Conservation (phyloP, 2,329 filamentous ascomycete genomes). For the Coniochaeta ligniaria region DNA sequence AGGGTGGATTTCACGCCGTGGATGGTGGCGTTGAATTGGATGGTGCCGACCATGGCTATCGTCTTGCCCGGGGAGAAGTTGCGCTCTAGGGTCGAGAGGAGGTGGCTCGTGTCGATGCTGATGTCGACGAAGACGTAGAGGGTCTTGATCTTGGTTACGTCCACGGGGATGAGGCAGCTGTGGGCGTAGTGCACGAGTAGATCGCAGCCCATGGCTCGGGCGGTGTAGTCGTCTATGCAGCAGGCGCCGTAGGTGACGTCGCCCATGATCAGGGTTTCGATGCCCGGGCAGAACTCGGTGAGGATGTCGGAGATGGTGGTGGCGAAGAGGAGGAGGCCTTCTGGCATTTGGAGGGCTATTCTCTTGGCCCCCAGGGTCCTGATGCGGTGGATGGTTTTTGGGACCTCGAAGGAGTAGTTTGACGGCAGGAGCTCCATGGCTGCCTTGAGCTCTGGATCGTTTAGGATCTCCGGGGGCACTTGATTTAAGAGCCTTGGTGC, state of each 20-base stretch:
- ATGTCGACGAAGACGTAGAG: slow-evolving; percentile 98
- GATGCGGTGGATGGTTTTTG: slow-evolving; percentile 95
- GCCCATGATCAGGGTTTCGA: slow-evolving; percentile 95
- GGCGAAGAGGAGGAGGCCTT: slow-evolving; percentile 89
- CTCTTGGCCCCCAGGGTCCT: slow-evolving; percentile 70
- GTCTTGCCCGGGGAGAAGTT: slow-evolving; percentile 84
- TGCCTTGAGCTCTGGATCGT: slow-evolving; percentile 78
- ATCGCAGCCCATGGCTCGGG: slow-evolving; percentile 87
- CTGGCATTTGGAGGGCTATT: slow-evolving; percentile 94
- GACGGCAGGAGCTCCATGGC: slow-evolving; percentile 79
- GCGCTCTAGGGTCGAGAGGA: slow-evolving; percentile 77
- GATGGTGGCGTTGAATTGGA: slow-evolving; percentile 97
- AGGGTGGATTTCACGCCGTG: slow-evolving; percentile 75
- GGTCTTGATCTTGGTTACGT: slow-evolving; percentile 94
- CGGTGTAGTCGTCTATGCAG: slow-evolving; percentile 98
- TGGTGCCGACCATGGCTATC: slow-evolving; percentile 90
- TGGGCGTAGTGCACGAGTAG: slow-evolving; percentile 95
- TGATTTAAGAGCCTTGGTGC: slow-evolving; percentile 80
- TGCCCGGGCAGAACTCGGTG: slow-evolving; percentile 84
- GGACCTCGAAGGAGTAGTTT: slow-evolving; percentile 99
- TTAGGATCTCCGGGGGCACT: slow-evolving; percentile 78
- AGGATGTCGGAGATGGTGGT: slow-evolving; percentile 97
- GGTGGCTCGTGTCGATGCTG: slow-evolving; percentile 83
- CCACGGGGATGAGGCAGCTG: slow-evolving; percentile 91
- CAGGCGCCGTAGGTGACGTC: slow-evolving; percentile 98